Percentiles rank a stretch among this genome's conserved stretches.
These are phyloP conservation scores for Pisolithus thermaeus DNA, from an alignment of 1,284 basidiomycete genomes.

Conservation along the genomic window DNA sequence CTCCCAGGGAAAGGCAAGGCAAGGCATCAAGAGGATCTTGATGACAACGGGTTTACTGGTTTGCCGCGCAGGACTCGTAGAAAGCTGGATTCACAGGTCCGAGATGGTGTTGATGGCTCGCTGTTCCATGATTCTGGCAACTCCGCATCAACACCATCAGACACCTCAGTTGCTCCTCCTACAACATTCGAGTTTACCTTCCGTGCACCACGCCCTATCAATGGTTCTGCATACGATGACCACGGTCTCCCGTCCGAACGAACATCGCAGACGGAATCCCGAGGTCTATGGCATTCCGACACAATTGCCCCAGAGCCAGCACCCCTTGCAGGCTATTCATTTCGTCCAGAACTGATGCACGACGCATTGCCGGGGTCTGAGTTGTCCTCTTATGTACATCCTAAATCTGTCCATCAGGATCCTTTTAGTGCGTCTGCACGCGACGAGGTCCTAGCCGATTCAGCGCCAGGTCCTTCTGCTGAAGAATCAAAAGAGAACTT, in stretches of 20 bases:
- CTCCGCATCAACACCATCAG: constrained; percentile 1
- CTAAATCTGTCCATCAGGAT: constrained; percentile 17
- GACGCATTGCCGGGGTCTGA: constrained; percentile 8
- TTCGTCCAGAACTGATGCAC: constrained; percentile 8
- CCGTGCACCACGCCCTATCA: constrained; percentile 6
- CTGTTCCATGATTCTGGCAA: not conserved
- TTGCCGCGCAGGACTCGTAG: constrained; percentile 14
- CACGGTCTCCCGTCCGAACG: constrained; percentile 23
- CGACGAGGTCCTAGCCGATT: too few species aligned
- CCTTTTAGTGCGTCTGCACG: too few species aligned
- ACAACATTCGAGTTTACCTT: constrained; percentile 29
- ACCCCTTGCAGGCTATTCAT: constrained; percentile 2
- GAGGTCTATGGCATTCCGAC: not conserved
- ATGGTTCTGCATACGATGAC: constrained; percentile 10
- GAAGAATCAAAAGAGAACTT: too few species aligned
- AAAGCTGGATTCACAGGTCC: constrained; percentile 10
- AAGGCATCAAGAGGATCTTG: constrained; percentile 17
- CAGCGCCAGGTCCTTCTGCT: too few species aligned
- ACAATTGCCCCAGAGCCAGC: constrained; percentile 2
- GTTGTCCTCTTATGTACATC: constrained; percentile 9
- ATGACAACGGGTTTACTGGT: constrained; percentile 2
- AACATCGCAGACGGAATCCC: constrained; percentile 10
- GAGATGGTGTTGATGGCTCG: constrained; percentile 2
- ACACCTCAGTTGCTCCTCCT: constrained; percentile 6
- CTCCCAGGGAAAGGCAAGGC: constrained; percentile 16